Evolutionary conservation across 2,329 filamentous ascomycete species (phyloP).

Genomic region (Calonectria leucothoes): DNA sequence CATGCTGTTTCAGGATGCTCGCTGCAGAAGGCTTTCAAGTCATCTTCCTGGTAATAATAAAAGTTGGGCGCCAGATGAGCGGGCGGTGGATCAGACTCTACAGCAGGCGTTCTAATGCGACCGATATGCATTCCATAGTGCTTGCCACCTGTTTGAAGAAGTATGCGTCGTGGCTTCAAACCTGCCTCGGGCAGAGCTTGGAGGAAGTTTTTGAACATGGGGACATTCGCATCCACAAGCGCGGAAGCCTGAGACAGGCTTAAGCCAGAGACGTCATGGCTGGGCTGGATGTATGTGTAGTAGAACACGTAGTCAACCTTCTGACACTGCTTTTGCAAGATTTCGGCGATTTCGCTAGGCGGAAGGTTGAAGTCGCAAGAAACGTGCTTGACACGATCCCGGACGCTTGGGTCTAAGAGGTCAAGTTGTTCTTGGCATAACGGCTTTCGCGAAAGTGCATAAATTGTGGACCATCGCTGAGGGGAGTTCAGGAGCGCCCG

Average conservation of each 20-base stretch:
- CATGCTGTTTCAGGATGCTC: background rate
- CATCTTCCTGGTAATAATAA: background rate
- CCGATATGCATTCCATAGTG: background rate
- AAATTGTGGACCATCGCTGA: background rate
- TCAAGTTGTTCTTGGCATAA: background rate
- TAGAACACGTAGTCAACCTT: no score
- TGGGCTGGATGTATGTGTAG: background rate
- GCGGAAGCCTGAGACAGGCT: background rate
- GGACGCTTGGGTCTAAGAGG: background rate
- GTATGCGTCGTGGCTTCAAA: background rate
- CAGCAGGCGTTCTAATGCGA: background rate
- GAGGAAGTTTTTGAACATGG: background rate
- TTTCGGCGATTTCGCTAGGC: background rate
- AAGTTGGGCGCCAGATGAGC: background rate
- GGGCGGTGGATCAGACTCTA: background rate
- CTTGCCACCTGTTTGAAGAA: background rate
- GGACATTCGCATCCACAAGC: background rate
- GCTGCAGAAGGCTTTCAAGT: background rate
- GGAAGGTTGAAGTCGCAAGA: background rate
- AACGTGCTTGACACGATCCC: background rate
- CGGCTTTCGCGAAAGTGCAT: background rate
- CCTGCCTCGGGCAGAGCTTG: background rate
- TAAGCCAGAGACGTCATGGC: no score
- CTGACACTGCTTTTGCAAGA: background rate
- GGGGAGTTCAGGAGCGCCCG: background rate